phyloP scores from a whole-genome alignment of 1,284 basidiomycete species.

The Bjerkandera adusta region DNA sequence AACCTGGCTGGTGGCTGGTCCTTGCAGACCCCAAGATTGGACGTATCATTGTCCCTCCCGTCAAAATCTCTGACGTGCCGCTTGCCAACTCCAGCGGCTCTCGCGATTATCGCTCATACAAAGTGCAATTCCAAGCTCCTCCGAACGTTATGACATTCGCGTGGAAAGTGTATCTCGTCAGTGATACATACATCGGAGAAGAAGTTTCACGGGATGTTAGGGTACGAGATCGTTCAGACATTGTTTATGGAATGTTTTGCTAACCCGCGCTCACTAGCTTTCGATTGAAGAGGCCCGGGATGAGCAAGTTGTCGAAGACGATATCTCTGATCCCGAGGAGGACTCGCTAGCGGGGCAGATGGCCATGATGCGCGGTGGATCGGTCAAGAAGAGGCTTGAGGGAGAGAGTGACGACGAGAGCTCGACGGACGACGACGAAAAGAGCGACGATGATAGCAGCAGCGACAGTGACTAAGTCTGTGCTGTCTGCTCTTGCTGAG shows the following conservation, averaged over 20 bases:
- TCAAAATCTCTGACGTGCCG: conserved; percentile 82
- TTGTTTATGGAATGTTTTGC: conserved; percentile 1
- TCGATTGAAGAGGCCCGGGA: conserved; percentile 76
- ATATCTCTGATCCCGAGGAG: conserved; percentile 96
- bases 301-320: conserved; percentile 74
- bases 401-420: conserved; percentile 46
- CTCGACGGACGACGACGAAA: conserved; percentile 46
- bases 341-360: conserved; percentile 96
- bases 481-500: background rate
- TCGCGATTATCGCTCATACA: conserved; percentile 79
- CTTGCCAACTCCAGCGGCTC: conserved; percentile 54
- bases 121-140: conserved; percentile 94
- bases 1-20: conserved; percentile 89
- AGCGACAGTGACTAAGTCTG: conserved; percentile 30
- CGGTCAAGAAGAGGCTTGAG: conserved; percentile 64
- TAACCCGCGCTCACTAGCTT: conserved; percentile 48
- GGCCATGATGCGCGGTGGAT: conserved; percentile 92
- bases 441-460: conserved; percentile 43
- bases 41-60: conserved; percentile 88
- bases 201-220: conserved; percentile 74
- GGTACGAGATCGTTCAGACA: conserved; percentile 39
- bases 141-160: conserved; percentile 83
- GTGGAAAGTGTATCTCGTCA: conserved; percentile 85
- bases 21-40: conserved; percentile 91
- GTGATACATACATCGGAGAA: conserved; percentile 87